Base-by-base conservation (phyloP, 2,329 filamentous ascomycete species). In the Periconia sp. region DNA sequence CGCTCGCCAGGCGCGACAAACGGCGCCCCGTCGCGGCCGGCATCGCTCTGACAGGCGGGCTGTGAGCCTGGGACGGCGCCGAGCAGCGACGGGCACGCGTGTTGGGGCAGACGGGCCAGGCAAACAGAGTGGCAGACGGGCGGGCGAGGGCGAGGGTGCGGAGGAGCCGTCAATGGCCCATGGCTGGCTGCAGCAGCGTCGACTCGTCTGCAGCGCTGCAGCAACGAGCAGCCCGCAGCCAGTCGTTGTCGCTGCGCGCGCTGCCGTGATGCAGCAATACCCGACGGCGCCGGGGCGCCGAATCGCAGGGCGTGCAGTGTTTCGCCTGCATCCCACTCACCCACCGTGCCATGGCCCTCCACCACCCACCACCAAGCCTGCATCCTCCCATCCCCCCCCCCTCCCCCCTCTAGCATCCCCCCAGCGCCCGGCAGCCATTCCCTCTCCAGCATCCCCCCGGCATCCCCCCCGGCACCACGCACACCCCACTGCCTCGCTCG, bases 281-380 rank as follows among this genome's bases (percentile, higher is more conserved):
- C 65, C 64, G 63, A 67, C 61, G 48, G 36, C 46, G 42, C 53
- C 57, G 61, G 48, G 65, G 65, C 65, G 57, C 51, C 64, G 57
- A 63, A 67, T 65, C 40, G 50, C 51, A 59, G 38, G 33, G 7
- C 26, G 7, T 18, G 35, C 37, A 25, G 41, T 43, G 51, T 52
- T 55, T 57, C 48, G 56, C 50, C 47, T 48, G 50, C 50, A 57
- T 58, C 61, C 59, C 57, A 59, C 59, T 57, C 55, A 53, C 4
- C n/a, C n/a, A n/a, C n/a, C n/a, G n/a, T n/a, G n/a, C n/a, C n/a
- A n/a, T n/a, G n/a, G n/a, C n/a, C n/a, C n/a, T n/a, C n/a, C n/a
- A n/a, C n/a, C n/a, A n/a, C n/a, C n/a, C n/a, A n/a, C n/a, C n/a
- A n/a, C n/a, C n/a, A n/a, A n/a, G n/a, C n/a, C n/a, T n/a, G n/a